Conservation (phyloP, 495 filamentous ascomycete genomes). For the Elasticomyces elasticus region DNA sequence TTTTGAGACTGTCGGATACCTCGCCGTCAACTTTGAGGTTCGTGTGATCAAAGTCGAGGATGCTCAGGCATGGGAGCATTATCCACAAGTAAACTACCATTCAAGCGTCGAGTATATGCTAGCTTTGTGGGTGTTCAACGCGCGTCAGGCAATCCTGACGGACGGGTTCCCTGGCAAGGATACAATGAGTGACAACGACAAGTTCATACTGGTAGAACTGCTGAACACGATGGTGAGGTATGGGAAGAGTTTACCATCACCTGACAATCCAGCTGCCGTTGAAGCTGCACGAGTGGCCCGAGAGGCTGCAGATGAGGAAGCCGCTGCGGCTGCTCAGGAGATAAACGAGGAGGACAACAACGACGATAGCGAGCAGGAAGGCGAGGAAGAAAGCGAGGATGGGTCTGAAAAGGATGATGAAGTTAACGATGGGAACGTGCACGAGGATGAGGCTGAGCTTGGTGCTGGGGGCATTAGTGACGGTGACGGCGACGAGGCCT, state of each 20-base stretch:
- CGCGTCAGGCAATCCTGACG: neutral
- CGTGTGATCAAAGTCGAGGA: neutral
- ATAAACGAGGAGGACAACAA: neutral
- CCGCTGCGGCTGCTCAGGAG: neutral
- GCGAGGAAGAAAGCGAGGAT: neutral
- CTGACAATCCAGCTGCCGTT: neutral
- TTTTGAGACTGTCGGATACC: neutral
- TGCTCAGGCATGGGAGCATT: neutral
- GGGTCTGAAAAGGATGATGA: neutral
- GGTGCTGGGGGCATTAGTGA: no score
- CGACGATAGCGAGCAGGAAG: neutral
- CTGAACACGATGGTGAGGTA: no score
- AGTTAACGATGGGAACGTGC: no score
- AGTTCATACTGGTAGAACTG: neutral
- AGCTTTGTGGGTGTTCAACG: neutral
- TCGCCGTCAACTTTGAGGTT: neutral
- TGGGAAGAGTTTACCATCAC: neutral
- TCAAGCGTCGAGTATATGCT: neutral
- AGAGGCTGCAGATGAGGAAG: neutral
- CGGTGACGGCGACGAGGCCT: no score
- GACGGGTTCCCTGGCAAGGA: neutral
- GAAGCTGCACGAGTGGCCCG: neutral
- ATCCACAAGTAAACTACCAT: neutral
- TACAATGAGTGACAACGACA: neutral
- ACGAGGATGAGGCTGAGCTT: no score